Percentiles rank a stretch among this genome's conserved stretches.
These are phyloP conservation scores for Lolium rigidum DNA, from an alignment of 176 grass and related monocot species.

Conservation along the genomic window DNA sequence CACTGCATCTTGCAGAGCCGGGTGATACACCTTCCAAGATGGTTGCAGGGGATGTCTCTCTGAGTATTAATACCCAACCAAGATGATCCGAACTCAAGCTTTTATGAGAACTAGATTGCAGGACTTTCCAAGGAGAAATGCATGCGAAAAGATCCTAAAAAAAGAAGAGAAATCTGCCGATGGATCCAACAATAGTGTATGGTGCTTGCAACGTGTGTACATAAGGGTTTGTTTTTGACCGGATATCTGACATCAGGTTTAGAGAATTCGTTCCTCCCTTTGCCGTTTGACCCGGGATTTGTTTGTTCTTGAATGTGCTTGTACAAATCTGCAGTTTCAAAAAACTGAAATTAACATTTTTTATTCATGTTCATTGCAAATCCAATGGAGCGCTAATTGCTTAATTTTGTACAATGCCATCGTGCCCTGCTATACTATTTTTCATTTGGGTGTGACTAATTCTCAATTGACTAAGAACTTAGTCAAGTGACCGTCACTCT, in stretches of 20 bases:
- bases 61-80: constrained; percentile 21
- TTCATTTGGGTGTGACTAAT: too few relatives aligned
- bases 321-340: constrained; percentile 27
- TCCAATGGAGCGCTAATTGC: background rate
- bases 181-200: background rate
- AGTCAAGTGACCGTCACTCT: too few relatives aligned
- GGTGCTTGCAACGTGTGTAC: constrained; percentile 27
- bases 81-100: constrained; percentile 44
- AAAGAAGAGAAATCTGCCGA: background rate
- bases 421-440: too few relatives aligned
- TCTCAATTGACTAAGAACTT: too few relatives aligned
- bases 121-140: background rate
- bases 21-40: constrained; percentile 18
- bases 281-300: background rate
- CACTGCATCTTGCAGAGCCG: background rate
- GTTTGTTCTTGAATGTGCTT: constrained; percentile 41
- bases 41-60: constrained; percentile 21
- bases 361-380: too few relatives aligned
- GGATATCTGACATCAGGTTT: constrained; percentile 17
- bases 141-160: constrained; percentile 2
- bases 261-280: constrained; percentile 38
- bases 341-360: background rate
- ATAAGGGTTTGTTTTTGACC: constrained; percentile 14
- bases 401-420: background rate
- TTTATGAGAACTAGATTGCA: background rate